Base-by-base conservation (phyloP, 805 yeast species). In the Saturnispora bothae region DNA sequence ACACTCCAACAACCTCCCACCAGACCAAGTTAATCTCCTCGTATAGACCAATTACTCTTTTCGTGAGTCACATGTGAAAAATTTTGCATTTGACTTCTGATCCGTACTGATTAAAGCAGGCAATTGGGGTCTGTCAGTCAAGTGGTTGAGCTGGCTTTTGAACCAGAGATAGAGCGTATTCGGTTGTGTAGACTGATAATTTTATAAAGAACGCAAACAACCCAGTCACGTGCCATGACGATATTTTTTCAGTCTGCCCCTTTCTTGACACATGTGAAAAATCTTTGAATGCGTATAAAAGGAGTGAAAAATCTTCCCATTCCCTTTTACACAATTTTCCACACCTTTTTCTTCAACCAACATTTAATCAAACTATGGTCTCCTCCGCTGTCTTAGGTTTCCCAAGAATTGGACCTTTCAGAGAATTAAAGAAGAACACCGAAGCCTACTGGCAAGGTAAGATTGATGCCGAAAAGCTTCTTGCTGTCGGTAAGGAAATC, bases 331-430 rank as follows among this genome's bases (percentile, higher is more conserved):
- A 6, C 9, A 5, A 5, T 37, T 25, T n/a, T 22, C n/a, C 10
- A 5, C 31, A n/a, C 15, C 17, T 17, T 28, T 27, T 13, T 14
- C 17, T 16, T 37, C 23, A 33, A 38, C 23, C 28, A 22, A 10
- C 15, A n/a, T n/a, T 30, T 19, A 30, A 26, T 21, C 22, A 30
- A 19, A 71, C 44, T 58, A 89, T 89, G 97, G 97, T 89, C 68
- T 80, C 80, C 69, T 89, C 97, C 49, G 78, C 96, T 61, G 94
- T 92, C 57, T 78, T 92, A 70, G 98, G 98, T 67, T 92, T 92
- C 92, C 98, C 98, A 71, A 92, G 98, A 76, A 92, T 89, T 61
- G 98, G 98, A 61, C 92, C 96, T 57, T 86, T 86, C 74, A 92
- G 98, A 78, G 98, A 92, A 74, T 80, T 92, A 68, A 92, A 92